These are phyloP conservation scores for Urtica urens DNA, from an alignment of 306 rosid species.

Conservation along the genomic window DNA sequence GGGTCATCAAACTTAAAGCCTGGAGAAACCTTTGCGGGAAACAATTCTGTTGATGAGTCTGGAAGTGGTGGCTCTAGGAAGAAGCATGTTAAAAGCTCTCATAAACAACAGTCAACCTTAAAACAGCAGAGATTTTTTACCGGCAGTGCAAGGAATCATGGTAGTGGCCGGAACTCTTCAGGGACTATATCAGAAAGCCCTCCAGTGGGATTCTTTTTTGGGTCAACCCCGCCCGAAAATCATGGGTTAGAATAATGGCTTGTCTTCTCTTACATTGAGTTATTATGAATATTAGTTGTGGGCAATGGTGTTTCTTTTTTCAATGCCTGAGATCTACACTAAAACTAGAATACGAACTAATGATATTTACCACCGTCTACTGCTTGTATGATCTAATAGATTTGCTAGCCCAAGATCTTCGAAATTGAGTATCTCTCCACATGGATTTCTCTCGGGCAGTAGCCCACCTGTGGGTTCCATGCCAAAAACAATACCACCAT, in stretches of 20 bases:
- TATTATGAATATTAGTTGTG: slow-evolving; percentile 19
- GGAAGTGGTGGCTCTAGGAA: slow-evolving; percentile 50
- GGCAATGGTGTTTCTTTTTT: slow-evolving; percentile 7
- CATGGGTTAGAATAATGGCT: slow-evolving; percentile 60
- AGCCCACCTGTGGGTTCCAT: slow-evolving; percentile 95
- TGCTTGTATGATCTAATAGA: slow-evolving; percentile 19
- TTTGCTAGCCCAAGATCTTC: slow-evolving; percentile 59
- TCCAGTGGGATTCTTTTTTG: slow-evolving; percentile 92
- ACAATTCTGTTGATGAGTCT: slow-evolving; percentile 39
- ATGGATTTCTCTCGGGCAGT: slow-evolving; percentile 49
- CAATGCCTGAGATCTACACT: no score
- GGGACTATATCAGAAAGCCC: slow-evolving; percentile 91
- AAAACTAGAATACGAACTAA: no score
- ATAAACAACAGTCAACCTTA: slow-evolving; percentile 54
- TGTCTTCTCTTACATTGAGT: no score
- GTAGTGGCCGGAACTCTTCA: slow-evolving; percentile 46
- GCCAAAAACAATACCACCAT: slow-evolving; percentile 90
- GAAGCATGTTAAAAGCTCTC: slow-evolving; percentile 49
- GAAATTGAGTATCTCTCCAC: slow-evolving; percentile 77
- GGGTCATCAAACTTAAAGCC: slow-evolving; percentile 49
- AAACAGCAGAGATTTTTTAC: slow-evolving; percentile 88
- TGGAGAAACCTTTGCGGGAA: slow-evolving; percentile 34
- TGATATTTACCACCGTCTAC: slow-evolving; percentile 15
- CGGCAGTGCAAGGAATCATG: slow-evolving; percentile 66
- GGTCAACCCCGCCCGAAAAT: slow-evolving; percentile 89